Percentiles rank a stretch among this genome's conserved stretches.
phyloP scores from a whole-genome alignment of 2,329 filamentous ascomycete species.

The Tolypocladium pustulatum region DNA sequence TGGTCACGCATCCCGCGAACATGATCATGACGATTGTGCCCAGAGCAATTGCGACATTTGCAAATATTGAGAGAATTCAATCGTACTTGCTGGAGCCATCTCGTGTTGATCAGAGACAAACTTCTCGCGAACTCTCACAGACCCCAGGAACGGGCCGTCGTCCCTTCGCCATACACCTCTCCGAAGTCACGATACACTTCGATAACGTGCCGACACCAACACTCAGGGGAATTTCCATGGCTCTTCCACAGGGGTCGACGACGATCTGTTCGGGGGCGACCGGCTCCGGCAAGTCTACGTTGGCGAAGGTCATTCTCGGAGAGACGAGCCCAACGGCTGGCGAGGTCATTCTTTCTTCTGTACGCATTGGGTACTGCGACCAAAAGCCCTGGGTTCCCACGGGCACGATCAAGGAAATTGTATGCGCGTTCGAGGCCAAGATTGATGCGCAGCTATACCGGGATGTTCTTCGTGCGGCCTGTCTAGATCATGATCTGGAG shows the following conservation, averaged over 20 bases:
- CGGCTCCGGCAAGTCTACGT: not conserved
- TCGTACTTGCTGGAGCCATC: not conserved
- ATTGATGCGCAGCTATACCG: not conserved
- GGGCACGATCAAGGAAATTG: not conserved
- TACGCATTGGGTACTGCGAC: not conserved
- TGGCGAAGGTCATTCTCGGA: not conserved
- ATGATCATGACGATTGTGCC: constrained; percentile 10
- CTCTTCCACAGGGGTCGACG: not conserved
- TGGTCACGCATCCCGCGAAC: constrained; percentile 9
- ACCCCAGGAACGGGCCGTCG: not conserved
- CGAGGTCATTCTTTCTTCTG: not conserved
- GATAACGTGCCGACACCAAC: not conserved
- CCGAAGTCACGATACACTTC: not conserved
- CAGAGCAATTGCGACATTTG: not conserved
- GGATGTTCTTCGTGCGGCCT: not conserved
- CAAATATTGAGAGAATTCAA: not conserved
- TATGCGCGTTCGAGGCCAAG: not conserved
- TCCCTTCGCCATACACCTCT: not conserved
- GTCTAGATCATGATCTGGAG: not conserved
- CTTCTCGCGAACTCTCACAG: not conserved
- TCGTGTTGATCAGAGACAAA: not conserved
- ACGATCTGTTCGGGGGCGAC: not conserved
- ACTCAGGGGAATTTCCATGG: not conserved
- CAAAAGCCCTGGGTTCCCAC: not conserved
- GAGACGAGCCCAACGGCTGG: not conserved